Base-by-base conservation (phyloP, 345 rosid species). In the Moricandia arvensis region DNA sequence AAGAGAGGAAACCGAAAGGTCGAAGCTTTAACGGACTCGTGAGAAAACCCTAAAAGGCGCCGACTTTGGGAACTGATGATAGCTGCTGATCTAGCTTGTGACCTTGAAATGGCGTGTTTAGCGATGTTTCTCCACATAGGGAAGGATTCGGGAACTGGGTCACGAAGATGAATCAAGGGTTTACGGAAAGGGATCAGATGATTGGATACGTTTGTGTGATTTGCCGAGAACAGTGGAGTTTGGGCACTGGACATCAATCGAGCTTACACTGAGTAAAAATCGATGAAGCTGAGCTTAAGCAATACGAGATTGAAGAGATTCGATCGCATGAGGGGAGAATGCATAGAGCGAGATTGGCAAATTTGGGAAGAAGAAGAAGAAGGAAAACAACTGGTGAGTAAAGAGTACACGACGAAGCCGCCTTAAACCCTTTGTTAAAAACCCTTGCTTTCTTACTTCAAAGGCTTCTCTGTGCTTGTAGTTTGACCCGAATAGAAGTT, bases 71-170 rank as follows among this genome's bases (percentile, higher is more conserved):
- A 80, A 69, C 29, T 7, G 57, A 68, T 8, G 57, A 68, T 21
- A 2, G 24, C 26, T 16, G 76, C 9, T 49, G 60, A 43, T 74
- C 80, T 79, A 62, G 75, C 16, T 3, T 72, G 73, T 6, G 79
- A 60, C 76, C 83, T 83, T 4, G 83, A 77, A 76, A 80, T 68
- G 45, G 89, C 84, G 77, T 68, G 90, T 63, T 77, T 86, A 74
- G 92, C 90, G 18, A 71, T 59, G 86, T 82, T 88, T 82, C 90
- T 86, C 96, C 94, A 91, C 97, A 91, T 91, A 75, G 79, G 83
- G 72, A 81, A 73, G 77, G 88, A 76, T 67, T 80, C 29, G 9
- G 59, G 41, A 11, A 37, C 74, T 3, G 75, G 71, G 80, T 61
- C 65, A 24, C 33, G 77, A 71, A 16, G 31, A 58, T 12, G 69